These are phyloP conservation scores for Centella asiatica DNA, from an alignment of 129 eudicot genomes.

Conservation along the genomic window DNA sequence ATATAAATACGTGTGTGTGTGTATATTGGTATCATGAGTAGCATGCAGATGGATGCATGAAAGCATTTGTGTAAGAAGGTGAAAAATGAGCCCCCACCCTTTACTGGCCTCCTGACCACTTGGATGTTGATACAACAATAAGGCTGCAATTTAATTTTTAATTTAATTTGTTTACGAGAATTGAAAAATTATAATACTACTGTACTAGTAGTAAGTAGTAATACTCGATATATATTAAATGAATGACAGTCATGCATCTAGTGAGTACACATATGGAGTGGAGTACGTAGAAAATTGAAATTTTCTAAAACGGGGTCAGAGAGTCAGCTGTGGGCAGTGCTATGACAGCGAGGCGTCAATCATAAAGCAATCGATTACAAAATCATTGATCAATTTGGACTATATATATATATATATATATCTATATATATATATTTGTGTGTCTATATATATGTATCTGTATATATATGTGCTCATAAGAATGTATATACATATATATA, in stretches of 20 bases:
- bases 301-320: background rate
- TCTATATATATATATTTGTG: too few relatives aligned
- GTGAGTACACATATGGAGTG: background rate
- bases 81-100: background rate
- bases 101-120: background rate
- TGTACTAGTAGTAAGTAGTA: background rate
- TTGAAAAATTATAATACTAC: background rate
- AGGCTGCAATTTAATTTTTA: slow-evolving; percentile 22
- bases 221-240: too few relatives aligned
- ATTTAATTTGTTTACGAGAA: background rate
- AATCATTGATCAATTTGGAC: slow-evolving; percentile 30
- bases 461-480: background rate
- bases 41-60: background rate
- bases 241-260: too few relatives aligned
- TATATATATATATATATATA: too few relatives aligned
- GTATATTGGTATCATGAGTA: background rate
- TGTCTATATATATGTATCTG: too few relatives aligned
- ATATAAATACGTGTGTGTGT: background rate
- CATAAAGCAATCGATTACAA: slow-evolving; percentile 55
- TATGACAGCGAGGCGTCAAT: slow-evolving; percentile 48
- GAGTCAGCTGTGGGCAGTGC: background rate
- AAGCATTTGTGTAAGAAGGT: background rate
- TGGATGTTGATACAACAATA: slow-evolving; percentile 14
- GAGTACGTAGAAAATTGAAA: background rate
- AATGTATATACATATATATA: background rate